A percentile compares a stretch with the other conserved stretches of the same genome.
phyloP scores from a whole-genome alignment of 495 filamentous ascomycete genomes.

The Pseudoneurospora amorphoporcata region DNA sequence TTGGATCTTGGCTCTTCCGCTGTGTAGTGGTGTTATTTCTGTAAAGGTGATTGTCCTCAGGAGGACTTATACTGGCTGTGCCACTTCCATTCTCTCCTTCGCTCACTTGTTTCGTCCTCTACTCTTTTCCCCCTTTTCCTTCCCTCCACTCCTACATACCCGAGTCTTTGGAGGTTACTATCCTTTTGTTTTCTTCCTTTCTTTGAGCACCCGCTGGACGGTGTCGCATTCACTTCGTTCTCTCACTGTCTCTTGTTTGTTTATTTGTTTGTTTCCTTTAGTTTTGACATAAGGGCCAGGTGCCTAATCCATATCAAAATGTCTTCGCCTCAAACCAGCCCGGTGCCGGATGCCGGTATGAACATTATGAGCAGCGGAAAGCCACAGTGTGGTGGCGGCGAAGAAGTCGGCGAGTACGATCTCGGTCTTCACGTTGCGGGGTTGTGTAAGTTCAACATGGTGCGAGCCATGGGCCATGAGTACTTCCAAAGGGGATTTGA shows the following conservation, averaged over 20 bases:
- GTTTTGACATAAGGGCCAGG: conserved; percentile 8
- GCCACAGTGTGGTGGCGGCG: conserved; percentile 35
- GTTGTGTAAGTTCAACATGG: conserved; percentile 36
- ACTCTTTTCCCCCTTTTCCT: conserved; percentile 4
- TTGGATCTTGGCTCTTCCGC: conserved; percentile 4
- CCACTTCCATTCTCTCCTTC: conserved; percentile 12
- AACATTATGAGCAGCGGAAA: conserved; percentile 20
- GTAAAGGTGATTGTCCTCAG: conserved; percentile 12
- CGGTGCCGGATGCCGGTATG: conserved; percentile 7
- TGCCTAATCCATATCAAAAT: not conserved
- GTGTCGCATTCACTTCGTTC: conserved; percentile 2
- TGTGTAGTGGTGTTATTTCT: conserved; percentile 1
- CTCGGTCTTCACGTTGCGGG: conserved; percentile 36
- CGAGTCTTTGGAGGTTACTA: not conserved
- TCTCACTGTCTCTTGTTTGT: conserved; percentile 7
- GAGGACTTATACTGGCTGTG: conserved; percentile 16
- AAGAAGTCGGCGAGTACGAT: conserved; percentile 36
- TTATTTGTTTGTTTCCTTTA: conserved; percentile 6
- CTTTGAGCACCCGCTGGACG: not conserved
- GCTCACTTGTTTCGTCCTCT: conserved; percentile 12
- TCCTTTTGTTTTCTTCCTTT: conserved; percentile 4
- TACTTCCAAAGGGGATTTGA: not conserved
- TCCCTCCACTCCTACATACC: not conserved
- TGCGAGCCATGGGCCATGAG: not conserved
- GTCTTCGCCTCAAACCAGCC: not conserved